A percentile compares a stretch with the other conserved stretches of the same genome.
phyloP scores from a whole-genome alignment of 129 eudicot species.

The Lactuca saligna region DNA sequence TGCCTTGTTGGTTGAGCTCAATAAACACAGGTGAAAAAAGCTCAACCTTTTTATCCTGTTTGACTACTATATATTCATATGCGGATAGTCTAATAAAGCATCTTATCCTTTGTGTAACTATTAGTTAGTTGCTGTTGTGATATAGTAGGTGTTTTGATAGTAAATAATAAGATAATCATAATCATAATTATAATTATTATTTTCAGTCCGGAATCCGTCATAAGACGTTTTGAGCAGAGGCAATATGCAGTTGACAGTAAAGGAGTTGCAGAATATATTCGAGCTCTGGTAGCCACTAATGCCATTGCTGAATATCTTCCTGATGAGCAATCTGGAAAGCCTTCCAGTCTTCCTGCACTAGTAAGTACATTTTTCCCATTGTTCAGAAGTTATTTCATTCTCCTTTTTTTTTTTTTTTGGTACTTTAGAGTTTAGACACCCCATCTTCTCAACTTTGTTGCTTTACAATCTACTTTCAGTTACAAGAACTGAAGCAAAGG shows the following conservation, averaged over 20 bases:
- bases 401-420: neutral
- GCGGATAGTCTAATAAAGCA: conserved; percentile 1
- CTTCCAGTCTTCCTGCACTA: conserved; percentile 82
- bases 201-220: conserved; percentile 80
- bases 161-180: neutral
- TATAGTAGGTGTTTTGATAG: neutral
- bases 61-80: conserved; percentile 9
- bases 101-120: neutral
- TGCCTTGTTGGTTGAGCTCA: conserved; percentile 77
- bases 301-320: conserved; percentile 88
- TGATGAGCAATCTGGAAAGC: conserved; percentile 90
- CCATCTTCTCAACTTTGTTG: neutral
- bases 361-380: conserved; percentile 33
- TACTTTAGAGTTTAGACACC: neutral
- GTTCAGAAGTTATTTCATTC: conserved; percentile 1
- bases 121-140: neutral
- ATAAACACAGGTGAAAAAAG: conserved; percentile 62
- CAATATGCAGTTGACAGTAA: conserved; percentile 86
- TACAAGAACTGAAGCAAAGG: conserved; percentile 84
- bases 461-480: conserved; percentile 35
- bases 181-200: neutral
- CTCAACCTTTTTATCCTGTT: neutral
- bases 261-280: conserved; percentile 86
- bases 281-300: conserved; percentile 87
- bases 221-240: conserved; percentile 79